Conservation (phyloP, 2,329 filamentous ascomycete species). For the Neoscytalidium dimidiatum region DNA sequence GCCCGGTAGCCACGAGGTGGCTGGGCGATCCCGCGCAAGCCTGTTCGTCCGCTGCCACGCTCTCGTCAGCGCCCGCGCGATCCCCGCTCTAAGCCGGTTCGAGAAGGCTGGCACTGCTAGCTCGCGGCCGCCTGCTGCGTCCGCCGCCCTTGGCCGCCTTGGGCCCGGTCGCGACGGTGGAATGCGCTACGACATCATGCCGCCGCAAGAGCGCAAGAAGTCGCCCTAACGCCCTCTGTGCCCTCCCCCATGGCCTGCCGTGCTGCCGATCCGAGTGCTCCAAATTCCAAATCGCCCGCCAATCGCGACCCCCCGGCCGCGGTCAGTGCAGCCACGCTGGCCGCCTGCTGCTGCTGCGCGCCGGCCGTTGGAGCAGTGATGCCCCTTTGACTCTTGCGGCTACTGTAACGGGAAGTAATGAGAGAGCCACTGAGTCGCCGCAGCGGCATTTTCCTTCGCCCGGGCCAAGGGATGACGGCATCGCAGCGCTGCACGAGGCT, state of each 20-base stretch:
- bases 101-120: not conserved
- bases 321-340: slow-evolving; percentile 12
- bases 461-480: slow-evolving; percentile 10
- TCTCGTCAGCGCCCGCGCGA: not conserved
- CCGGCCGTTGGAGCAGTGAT: slow-evolving; percentile 6
- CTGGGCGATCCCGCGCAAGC: slow-evolving; percentile 13
- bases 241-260: not conserved
- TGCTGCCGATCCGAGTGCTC: not conserved
- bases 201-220: not conserved
- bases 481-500: not conserved
- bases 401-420: slow-evolving; percentile 3
- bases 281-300: slow-evolving; percentile 14
- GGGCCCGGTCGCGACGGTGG: not conserved
- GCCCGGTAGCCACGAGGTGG: slow-evolving; percentile 10
- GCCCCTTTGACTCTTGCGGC: slow-evolving; percentile 6
- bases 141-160: slow-evolving; percentile 3
- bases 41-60: not conserved
- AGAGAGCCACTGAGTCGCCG: slow-evolving; percentile 1
- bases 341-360: not conserved
- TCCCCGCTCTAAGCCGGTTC: not conserved
- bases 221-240: too few species aligned
- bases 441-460: slow-evolving; percentile 4
- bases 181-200: slow-evolving; percentile 14
- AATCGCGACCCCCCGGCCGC: not conserved
- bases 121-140: not conserved